Base-by-base conservation (phyloP, 768 basidiomycete genomes). In the Pulveroboletus sp. region DNA sequence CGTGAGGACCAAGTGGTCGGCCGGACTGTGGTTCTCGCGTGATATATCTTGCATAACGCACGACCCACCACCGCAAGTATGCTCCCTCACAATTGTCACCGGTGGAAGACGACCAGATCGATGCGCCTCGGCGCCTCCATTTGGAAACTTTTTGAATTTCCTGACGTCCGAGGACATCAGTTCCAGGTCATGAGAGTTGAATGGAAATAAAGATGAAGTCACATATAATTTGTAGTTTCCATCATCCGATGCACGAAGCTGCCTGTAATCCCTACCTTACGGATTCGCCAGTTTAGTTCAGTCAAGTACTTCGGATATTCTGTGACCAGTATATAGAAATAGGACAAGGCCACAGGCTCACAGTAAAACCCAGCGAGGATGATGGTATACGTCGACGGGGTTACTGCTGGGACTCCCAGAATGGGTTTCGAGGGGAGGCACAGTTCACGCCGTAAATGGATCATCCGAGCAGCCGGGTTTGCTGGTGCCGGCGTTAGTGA, bases 111-210 rank as follows among this genome's bases (percentile, higher is more conserved):
- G 38, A 26, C 35, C 48, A 38, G 43, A 68, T 68, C 67, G 68
- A 68, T 70, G 56, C 49, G 32, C 58, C 57, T 61, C 58, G 55
- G 53, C 43, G 20, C 3, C 57, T 31, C 36, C 8, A 54, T 70
- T 57, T 37, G 45, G 57, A 42, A 57, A 39, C 1, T 22, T 34
- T 20, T 11, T 37, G 24, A 14, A 5, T 35, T 17, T 23, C n/a
- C 30, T 39, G 45, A 56, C 47, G 20, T 53, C 63, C 63, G 60
- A 62, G 60, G 52, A 59, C 52, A 59, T 48, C 3, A 13, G 43
- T 43, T 32, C 38, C 12, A 29, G 27, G 6, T 29, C 35, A 34
- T 14, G 48, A 36, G 43, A n/a, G 47, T 43, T 24, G 37, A 45
- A 48, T 29, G 45, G 55, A 37, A 54, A 61, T 63, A 60, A 57